Percentiles rank a stretch among this genome's conserved stretches.
These are phyloP conservation scores for Lasiodiplodia citricola DNA, from an alignment of 2,329 filamentous ascomycete species.

Conservation along the genomic window DNA sequence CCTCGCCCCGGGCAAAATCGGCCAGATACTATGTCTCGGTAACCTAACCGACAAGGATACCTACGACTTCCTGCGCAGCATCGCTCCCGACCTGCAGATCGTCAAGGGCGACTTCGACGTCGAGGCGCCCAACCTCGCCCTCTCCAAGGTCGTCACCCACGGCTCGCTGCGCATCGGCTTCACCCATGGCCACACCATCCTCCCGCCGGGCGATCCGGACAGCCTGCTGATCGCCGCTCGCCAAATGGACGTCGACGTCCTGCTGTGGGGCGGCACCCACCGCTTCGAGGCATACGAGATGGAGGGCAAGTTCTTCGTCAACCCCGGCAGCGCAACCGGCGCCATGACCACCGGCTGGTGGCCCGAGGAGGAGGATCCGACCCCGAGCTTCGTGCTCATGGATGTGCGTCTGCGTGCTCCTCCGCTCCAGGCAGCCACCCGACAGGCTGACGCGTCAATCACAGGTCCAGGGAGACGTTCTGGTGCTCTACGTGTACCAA, in stretches of 20 bases:
- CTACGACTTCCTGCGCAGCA: constrained; percentile 61
- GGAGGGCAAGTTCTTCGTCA: constrained; percentile 74
- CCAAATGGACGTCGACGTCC: constrained; percentile 73
- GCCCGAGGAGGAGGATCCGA: constrained; percentile 67
- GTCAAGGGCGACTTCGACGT: constrained; percentile 74
- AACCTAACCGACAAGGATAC: constrained; percentile 64
- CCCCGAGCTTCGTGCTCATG: constrained; percentile 95
- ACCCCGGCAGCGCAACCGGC: constrained; percentile 71
- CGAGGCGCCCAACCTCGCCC: constrained; percentile 67
- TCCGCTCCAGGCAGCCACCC: constrained; percentile 16
- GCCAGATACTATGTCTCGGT: constrained; percentile 63
- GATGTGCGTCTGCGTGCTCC: constrained; percentile 72
- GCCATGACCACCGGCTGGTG: constrained; percentile 67
- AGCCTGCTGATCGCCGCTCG: constrained; percentile 69
- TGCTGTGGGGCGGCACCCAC: constrained; percentile 73
- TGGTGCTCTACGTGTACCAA: constrained; percentile 91
- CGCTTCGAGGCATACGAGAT: constrained; percentile 74
- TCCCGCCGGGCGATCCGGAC: constrained; percentile 71
- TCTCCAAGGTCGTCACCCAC: constrained; percentile 73
- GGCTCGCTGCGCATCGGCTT: constrained; percentile 71
- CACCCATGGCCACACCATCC: constrained; percentile 74
- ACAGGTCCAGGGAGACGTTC: constrained; percentile 92
- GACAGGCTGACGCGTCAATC: constrained; percentile 5
- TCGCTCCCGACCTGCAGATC: constrained; percentile 68
- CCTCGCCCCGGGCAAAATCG: constrained; percentile 63